Percentiles rank a stretch among this genome's conserved stretches.
Evolutionary conservation across 768 basidiomycete genomes (phyloP).

Genomic region (Paxillus rubicundulus): DNA sequence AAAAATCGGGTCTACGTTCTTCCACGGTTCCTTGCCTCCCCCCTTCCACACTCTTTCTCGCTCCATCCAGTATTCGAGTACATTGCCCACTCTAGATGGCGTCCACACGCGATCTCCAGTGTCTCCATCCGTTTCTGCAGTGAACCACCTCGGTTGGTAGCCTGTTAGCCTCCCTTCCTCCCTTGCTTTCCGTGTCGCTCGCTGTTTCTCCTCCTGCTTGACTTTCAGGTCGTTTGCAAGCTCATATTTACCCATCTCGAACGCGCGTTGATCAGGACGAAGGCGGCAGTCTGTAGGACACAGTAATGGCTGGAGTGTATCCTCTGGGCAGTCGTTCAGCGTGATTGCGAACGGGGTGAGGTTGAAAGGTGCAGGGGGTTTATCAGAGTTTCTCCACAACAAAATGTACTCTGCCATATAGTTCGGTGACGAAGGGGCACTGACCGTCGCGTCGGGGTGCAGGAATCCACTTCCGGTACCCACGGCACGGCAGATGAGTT

Average conservation of each 20-base stretch:
- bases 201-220: conserved; percentile 80
- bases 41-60: conserved; percentile 60
- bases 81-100: conserved; percentile 51
- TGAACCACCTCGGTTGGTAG: conserved; percentile 88
- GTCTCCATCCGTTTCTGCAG: conserved; percentile 77
- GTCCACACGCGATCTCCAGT: conserved; percentile 88
- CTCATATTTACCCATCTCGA: conserved; percentile 86
- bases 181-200: conserved; percentile 61
- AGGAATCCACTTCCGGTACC: conserved; percentile 59
- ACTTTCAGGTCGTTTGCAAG: conserved; percentile 78
- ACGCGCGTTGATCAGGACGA: conserved; percentile 91
- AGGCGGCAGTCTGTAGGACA: conserved; percentile 91
- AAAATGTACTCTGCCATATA: conserved; percentile 71
- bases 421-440: conserved; percentile 42
- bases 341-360: conserved; percentile 93
- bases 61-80: conserved; percentile 68
- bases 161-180: conserved; percentile 71
- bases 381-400: conserved; percentile 91
- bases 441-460: conserved; percentile 68
- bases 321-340: conserved; percentile 80
- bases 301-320: conserved; percentile 66
- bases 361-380: conserved; percentile 84
- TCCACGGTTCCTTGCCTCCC: conserved; percentile 45
- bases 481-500: conserved; percentile 80
- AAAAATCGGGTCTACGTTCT: conserved; percentile 78